Evolutionary conservation across 2,329 filamentous ascomycete species (phyloP), one percentile per base, ranked within the genome.

Genomic region (Aspergillus sp.): DNA sequence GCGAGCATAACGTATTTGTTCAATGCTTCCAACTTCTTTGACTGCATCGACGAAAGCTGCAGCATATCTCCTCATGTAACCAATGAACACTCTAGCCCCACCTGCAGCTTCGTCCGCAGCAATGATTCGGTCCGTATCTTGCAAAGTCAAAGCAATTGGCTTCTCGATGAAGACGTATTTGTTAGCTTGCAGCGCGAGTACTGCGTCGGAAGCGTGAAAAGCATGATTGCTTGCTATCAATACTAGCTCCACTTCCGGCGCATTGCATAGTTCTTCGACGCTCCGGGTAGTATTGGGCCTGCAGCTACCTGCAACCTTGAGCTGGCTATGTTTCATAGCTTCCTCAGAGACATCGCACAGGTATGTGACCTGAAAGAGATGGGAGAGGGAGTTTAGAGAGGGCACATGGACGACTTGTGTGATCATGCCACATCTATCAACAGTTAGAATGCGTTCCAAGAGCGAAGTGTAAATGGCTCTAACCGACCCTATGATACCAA

Each of bases 151-250:
- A n/a, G 49, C 19, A 3, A 17, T 17, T 9, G 84, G 84, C 64
- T 87, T 87, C 68, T 87, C 85, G 2, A 86, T 69, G 27, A 87
- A 75, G 3, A 80, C 79, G 61, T 79, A 72, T 65, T 87, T 87
- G 58, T 78, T 73, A 40, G 79, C 65, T 48, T 79, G 54, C 1
- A 87, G 73, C 0, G 80, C 82, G 0, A 79, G 56, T 3, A 85
- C 72, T 0, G 75, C 75, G 40, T 84, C 49, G 82, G 69, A 59
- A 3, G 73, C 75, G 63, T 86, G 83, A 56, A 74, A 83, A 3
- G 77, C 80, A 60, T 86, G 77, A 3, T 73, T 72, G 24, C 75
- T 83, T 22, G 75, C 70, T 33, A 84, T 74, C 46, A 86, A 66
- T 0, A 86, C 78, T 2, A 83, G 70, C 45, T 84, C 80, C 15